phyloP scores from a whole-genome alignment of 2,329 filamentous ascomycete genomes.

The Fusarium ramigenum region DNA sequence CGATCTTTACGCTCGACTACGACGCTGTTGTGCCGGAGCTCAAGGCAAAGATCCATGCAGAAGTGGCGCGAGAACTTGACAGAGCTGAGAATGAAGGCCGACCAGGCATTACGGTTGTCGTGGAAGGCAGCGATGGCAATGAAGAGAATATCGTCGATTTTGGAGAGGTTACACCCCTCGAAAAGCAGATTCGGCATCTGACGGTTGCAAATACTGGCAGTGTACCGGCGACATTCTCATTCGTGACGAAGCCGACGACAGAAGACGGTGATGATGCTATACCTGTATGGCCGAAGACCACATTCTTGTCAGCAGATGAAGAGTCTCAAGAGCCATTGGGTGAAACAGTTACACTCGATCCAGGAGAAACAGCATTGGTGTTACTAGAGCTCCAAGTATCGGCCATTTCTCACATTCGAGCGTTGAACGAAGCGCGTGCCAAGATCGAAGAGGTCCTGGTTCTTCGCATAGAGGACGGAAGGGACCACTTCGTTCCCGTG shows the following conservation, averaged over 20 bases:
- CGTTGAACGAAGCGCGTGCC: conserved; percentile 74
- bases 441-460: conserved; percentile 88
- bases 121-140: conserved; percentile 65
- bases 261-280: conserved; percentile 53
- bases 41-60: conserved; percentile 83
- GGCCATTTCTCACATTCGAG: conserved; percentile 69
- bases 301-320: conserved; percentile 61
- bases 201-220: conserved; percentile 94
- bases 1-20: conserved; percentile 84
- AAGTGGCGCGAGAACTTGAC: conserved; percentile 88
- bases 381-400: conserved; percentile 74
- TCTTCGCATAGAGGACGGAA: conserved; percentile 81
- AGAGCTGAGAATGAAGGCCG: conserved; percentile 90
- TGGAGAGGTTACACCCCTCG: conserved; percentile 75
- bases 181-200: conserved; percentile 71
- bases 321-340: conserved; percentile 48
- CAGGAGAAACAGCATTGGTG: conserved; percentile 82
- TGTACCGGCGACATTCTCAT: conserved; percentile 80
- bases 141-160: conserved; percentile 75
- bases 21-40: conserved; percentile 86
- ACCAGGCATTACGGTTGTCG: conserved; percentile 82
- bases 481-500: conserved; percentile 91
- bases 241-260: conserved; percentile 75
- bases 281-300: conserved; percentile 76
- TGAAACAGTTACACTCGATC: conserved; percentile 74